Evolutionary conservation across 176 grass and related monocot species (phyloP).

Genomic region (Cenchrus fungigraminus): DNA sequence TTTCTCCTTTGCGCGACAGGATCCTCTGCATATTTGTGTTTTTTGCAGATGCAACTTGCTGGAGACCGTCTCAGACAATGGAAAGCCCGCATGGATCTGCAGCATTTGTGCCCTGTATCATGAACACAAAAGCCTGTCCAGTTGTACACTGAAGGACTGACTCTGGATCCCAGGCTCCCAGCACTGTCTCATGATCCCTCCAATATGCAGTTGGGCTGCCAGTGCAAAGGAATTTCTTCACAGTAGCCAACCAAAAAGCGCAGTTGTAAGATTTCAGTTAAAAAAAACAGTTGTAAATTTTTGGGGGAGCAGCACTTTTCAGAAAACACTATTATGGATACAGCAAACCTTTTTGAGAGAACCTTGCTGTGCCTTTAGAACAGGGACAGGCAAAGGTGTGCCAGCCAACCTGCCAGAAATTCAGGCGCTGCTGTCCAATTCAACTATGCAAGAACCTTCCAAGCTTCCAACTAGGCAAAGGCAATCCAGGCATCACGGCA

Average conservation of each 20-base stretch:
- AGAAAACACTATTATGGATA: neutral
- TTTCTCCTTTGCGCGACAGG: too few relatives aligned
- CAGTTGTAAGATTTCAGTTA: neutral
- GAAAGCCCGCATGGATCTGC: neutral
- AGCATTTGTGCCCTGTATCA: neutral
- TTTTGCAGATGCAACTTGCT: too few relatives aligned
- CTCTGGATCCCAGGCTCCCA: neutral
- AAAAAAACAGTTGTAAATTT: too few relatives aligned
- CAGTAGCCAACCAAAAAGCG: neutral
- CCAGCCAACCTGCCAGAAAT: conserved; percentile 38
- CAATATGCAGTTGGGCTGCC: conserved; percentile 4
- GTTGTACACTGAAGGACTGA: neutral
- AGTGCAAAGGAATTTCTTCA: neutral
- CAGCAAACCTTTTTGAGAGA: neutral
- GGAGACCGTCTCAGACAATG: too few relatives aligned
- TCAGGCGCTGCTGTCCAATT: conserved; percentile 19
- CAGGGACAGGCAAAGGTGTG: conserved; percentile 10
- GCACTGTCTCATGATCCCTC: neutral
- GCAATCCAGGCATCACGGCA: conserved; percentile 33
- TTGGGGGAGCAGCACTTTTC: neutral
- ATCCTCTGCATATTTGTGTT: too few relatives aligned
- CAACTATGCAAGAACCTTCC: conserved; percentile 15
- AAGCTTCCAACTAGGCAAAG: conserved; percentile 24
- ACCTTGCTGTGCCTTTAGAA: neutral
- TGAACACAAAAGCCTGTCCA: neutral